Base-by-base conservation (phyloP, 2,329 filamentous ascomycete genomes). In the Metarhizium album region DNA sequence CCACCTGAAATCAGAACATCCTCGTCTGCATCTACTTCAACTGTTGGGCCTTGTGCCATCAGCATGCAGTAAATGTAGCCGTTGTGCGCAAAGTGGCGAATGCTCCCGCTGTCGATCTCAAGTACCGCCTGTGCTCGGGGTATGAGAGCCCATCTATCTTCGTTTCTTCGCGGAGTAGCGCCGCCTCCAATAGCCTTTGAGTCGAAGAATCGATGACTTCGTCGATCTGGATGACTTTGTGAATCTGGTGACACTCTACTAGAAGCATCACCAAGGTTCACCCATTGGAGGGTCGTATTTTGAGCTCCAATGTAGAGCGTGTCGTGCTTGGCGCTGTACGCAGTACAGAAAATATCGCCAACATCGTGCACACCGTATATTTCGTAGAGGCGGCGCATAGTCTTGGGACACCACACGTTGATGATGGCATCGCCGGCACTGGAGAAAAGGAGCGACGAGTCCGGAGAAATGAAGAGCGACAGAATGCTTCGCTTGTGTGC, bases 61-160 rank as follows among this genome's bases (percentile, higher is more conserved):
- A 95, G 75, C 91, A 97, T 97, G 66, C 90, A 94, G 66, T 96
- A 96, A 0, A 98, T 83, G 64, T 96, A 97, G 43, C 94, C 93
- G 66, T 84, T 91, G 66, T 98, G 93, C 1, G 93, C 90, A 69
- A 95, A 98, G 60, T 93, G 86, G 52, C 78, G 80, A 52, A 95
- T 87, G 51, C 90, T 84, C 22, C 86, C 80, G 47, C 83, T 80
- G 60, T 88, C 85, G 53, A 96, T 90, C 63, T 95, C 89, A 5
- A 97, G 71, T 1, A 86, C 77, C 33, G 64, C 77, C 64, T 69
- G 70, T 3, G 77, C 70, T 40, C 70, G 70, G 2, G 74, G 81
- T 42, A 82, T 82, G 33, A 76, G 58, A 2, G 67, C 64, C 69
- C 76, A 80, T 42, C 75, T 71, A 45, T 81, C 74, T 52, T 82